Percentiles rank a stretch among this genome's conserved stretches.
phyloP scores from a whole-genome alignment of 208 protist genomes.

The Kentomonas sorsogonicus region DNA sequence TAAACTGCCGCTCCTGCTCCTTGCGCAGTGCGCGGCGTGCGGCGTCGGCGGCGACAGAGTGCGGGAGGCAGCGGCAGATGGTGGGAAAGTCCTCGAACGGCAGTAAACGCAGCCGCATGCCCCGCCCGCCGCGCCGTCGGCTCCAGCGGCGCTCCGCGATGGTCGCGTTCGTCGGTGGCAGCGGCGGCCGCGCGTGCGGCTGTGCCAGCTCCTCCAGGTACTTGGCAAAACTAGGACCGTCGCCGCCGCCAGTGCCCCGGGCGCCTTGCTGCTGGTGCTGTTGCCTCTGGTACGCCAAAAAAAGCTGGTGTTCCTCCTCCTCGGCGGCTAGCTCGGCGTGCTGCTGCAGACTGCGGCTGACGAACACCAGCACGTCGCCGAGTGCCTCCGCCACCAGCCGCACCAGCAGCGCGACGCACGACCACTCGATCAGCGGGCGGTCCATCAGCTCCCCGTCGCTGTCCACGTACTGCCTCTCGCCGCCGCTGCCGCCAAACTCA shows the following conservation, averaged over 20 bases:
- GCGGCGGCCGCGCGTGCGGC: conserved; percentile 18
- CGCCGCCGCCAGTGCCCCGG: no score
- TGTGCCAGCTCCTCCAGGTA: conserved; percentile 22
- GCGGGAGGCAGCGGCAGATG: conserved; percentile 44
- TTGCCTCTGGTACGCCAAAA: no score
- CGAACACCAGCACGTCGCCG: conserved; percentile 68
- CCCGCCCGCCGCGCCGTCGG: no score
- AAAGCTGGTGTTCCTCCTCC: conserved; percentile 16
- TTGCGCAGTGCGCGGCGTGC: conserved; percentile 29
- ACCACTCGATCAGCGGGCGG: conserved; percentile 55
- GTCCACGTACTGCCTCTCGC: conserved; percentile 25
- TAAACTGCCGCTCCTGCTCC: conserved; percentile 17
- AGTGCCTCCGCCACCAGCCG: conserved; percentile 66
- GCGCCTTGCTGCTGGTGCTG: no score
- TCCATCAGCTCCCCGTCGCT: conserved; percentile 20
- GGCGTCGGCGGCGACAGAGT: conserved; percentile 37
- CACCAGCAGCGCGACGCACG: conserved; percentile 58
- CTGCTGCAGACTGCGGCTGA: conserved; percentile 50
- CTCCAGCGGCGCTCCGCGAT: conserved; percentile 38
- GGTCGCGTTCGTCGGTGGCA: conserved; percentile 37
- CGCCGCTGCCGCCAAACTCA: no score
- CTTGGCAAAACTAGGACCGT: no score
- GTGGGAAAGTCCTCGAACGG: conserved; percentile 74
- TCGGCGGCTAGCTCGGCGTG: conserved; percentile 62
- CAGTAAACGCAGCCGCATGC: conserved; percentile 66